Conservation (phyloP, 352 stramenopile species). For the Phytophthora hibernalis region DNA sequence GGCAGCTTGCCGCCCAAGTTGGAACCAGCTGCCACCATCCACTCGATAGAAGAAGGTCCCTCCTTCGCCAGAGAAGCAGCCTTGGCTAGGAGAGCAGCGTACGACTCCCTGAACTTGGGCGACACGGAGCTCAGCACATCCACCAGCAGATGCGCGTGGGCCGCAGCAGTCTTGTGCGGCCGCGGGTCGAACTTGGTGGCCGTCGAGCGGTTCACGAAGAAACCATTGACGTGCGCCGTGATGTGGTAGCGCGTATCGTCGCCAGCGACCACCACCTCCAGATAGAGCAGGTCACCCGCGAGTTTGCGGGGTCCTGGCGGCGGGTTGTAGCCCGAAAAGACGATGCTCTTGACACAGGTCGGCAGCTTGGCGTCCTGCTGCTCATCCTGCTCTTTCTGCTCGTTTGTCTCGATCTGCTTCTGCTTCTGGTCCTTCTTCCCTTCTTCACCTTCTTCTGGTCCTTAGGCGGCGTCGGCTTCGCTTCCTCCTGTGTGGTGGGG, state of each 20-base stretch:
- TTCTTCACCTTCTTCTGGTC: slow-evolving; percentile 48
- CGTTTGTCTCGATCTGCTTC: slow-evolving; percentile 37
- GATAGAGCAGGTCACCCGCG: slow-evolving; percentile 94
- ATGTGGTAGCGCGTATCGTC: slow-evolving; percentile 84
- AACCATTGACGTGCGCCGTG: slow-evolving; percentile 92
- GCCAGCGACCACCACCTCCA: slow-evolving; percentile 82
- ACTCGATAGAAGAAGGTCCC: slow-evolving; percentile 84
- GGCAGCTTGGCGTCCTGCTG: slow-evolving; percentile 68
- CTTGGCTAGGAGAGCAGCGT: slow-evolving; percentile 82
- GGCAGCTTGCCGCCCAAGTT: slow-evolving; percentile 77
- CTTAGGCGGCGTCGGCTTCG: slow-evolving; percentile 35
- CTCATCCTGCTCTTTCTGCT: slow-evolving; percentile 43
- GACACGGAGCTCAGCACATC: slow-evolving; percentile 80
- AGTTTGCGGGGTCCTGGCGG: slow-evolving; percentile 92
- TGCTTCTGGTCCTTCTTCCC: slow-evolving; percentile 49
- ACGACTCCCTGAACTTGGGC: slow-evolving; percentile 75
- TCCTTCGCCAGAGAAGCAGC: slow-evolving; percentile 76
- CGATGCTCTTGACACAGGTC: slow-evolving; percentile 91
- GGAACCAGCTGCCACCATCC: slow-evolving; percentile 85
- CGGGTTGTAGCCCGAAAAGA: slow-evolving; percentile 95
- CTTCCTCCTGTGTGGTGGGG: slow-evolving; percentile 10
- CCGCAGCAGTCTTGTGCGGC: slow-evolving; percentile 48
- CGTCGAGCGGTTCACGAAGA: slow-evolving; percentile 94
- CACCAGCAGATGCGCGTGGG: slow-evolving; percentile 77
- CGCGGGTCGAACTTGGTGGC: slow-evolving; percentile 82